phyloP scores from a whole-genome alignment of 2,329 filamentous ascomycete species.

The Colletotrichum gloeosporioides region DNA sequence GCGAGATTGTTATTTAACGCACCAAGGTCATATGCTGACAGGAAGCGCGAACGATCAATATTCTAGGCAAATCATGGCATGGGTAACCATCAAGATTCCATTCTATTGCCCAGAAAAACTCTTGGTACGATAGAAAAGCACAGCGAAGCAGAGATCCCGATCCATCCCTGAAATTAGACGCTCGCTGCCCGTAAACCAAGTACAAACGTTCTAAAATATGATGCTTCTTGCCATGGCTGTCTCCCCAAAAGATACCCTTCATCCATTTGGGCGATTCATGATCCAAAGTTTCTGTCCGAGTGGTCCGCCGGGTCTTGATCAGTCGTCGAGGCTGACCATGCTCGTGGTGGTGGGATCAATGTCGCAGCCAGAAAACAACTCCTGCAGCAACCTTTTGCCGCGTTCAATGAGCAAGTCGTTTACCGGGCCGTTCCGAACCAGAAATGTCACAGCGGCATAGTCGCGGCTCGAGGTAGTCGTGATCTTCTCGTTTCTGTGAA shows the following conservation, averaged over 20 bases:
- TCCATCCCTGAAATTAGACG: background rate
- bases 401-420: background rate
- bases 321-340: background rate
- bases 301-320: background rate
- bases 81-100: background rate
- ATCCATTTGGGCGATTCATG: background rate
- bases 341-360: background rate
- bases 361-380: background rate
- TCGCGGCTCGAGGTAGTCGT: background rate
- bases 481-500: background rate
- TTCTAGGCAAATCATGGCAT: background rate
- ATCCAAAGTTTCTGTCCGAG: background rate
- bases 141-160: background rate
- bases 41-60: background rate
- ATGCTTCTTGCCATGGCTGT: background rate
- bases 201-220: background rate
- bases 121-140: background rate
- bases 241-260: background rate
- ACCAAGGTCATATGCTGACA: background rate
- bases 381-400: background rate
- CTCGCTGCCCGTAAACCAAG: background rate
- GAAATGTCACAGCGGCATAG: background rate
- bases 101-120: background rate
- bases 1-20: background rate
- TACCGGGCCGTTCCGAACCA: background rate